Percentiles rank a stretch among this genome's conserved stretches.
Evolutionary conservation across 2,329 filamentous ascomycete species (phyloP).

Genomic region (Didymosphaeria variabile): DNA sequence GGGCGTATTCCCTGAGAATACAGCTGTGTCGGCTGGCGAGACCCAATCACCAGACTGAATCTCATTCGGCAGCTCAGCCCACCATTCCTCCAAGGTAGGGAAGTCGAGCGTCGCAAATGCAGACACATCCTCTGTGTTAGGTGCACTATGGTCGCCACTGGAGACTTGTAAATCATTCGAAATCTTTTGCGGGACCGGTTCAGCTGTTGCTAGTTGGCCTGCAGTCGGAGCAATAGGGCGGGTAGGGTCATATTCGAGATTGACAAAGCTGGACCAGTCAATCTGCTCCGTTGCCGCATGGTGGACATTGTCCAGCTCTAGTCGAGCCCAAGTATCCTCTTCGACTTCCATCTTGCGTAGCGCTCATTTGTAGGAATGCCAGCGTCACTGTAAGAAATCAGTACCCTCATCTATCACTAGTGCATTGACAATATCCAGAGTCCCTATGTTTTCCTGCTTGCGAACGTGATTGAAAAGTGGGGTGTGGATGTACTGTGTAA

Average conservation of each 20-base stretch:
- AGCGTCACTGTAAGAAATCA: not conserved
- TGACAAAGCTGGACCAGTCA: conserved; percentile 8
- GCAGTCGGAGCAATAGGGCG: not conserved
- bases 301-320: not conserved
- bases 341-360: not conserved
- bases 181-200: not conserved
- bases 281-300: conserved; percentile 6
- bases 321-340: not conserved
- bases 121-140: not conserved
- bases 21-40: not conserved
- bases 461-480: not conserved
- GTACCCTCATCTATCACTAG: not conserved
- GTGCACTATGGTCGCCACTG: not conserved
- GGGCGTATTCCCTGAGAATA: not conserved
- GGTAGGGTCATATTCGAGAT: conserved; percentile 10
- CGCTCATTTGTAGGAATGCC: not conserved
- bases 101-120: not conserved
- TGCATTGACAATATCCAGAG: too few relatives aligned
- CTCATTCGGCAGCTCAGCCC: conserved; percentile 7
- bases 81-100: conserved; percentile 12
- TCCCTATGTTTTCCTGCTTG: not conserved
- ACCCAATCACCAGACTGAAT: not conserved
- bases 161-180: not conserved
- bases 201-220: not conserved
- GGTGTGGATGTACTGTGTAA: not conserved